These are phyloP conservation scores for Cylindrodendrum hubeiense DNA, from an alignment of 2,329 filamentous ascomycete genomes.

Conservation along the genomic window DNA sequence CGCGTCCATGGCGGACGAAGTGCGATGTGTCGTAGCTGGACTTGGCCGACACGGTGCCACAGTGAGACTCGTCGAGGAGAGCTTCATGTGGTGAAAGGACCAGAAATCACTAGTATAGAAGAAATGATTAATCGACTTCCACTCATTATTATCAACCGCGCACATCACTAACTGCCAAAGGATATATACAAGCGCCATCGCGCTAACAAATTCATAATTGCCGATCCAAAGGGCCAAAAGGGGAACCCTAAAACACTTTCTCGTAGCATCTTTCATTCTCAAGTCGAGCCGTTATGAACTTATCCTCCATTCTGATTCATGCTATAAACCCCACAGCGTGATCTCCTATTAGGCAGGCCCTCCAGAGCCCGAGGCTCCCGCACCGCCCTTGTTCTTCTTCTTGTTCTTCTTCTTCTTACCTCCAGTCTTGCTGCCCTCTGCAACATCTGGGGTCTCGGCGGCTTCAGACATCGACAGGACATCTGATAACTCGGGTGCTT, in stretches of 20 bases:
- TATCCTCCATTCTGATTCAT: not conserved
- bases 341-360: constrained; percentile 28
- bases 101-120: too few species aligned
- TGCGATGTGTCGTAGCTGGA: constrained; percentile 3
- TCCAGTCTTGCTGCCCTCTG: constrained; percentile 31
- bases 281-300: not conserved
- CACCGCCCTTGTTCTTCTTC: constrained; percentile 41
- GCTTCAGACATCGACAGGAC: constrained; percentile 28
- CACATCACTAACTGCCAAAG: not conserved
- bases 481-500: constrained; percentile 29
- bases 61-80: constrained; percentile 7
- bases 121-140: not conserved
- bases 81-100: not conserved
- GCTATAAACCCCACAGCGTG: constrained; percentile 1
- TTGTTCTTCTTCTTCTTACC: constrained; percentile 44
- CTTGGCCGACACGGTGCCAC: constrained; percentile 2
- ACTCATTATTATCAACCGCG: not conserved
- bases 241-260: not conserved
- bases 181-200: not conserved
- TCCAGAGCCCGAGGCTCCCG: constrained; percentile 16
- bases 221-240: not conserved
- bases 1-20: constrained; percentile 2
- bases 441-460: constrained; percentile 8
- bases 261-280: not conserved
- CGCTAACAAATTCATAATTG: not conserved